A percentile compares a stretch with the other conserved stretches of the same genome.
These are phyloP conservation scores for Epichloe gansuensis DNA, from an alignment of 2,329 filamentous ascomycete genomes.

Conservation along the genomic window DNA sequence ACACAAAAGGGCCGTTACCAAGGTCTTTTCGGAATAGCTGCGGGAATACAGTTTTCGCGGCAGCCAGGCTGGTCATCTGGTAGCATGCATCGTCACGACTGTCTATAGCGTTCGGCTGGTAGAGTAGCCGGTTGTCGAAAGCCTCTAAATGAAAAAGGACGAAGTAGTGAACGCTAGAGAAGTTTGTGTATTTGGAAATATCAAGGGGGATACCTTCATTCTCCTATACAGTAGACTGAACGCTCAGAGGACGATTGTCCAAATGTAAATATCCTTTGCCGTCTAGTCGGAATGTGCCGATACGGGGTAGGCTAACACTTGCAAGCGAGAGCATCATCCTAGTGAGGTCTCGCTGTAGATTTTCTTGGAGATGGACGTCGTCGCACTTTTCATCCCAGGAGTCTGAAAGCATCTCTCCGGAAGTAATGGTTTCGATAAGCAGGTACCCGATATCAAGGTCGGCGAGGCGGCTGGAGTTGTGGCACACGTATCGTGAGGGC, in stretches of 20 bases:
- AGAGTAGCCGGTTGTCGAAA: not conserved
- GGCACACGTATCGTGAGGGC: slow-evolving; percentile 8
- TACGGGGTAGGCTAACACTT: slow-evolving; percentile 15
- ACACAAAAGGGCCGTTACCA: slow-evolving; percentile 15
- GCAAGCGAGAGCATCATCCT: slow-evolving; percentile 18
- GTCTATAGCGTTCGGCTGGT: not conserved
- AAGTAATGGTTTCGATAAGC: slow-evolving; percentile 11
- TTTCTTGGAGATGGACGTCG: slow-evolving; percentile 7
- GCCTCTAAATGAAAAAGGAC: not conserved
- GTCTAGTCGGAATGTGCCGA: slow-evolving; percentile 16
- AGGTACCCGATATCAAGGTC: slow-evolving; percentile 11
- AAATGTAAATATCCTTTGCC: slow-evolving; percentile 18
- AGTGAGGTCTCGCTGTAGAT: slow-evolving; percentile 18
- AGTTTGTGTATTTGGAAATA: not conserved
- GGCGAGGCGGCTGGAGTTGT: slow-evolving; percentile 4
- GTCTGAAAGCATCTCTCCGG: not conserved
- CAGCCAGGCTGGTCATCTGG: not conserved
- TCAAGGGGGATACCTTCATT: not conserved
- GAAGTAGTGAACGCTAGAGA: not conserved
- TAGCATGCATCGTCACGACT: not conserved
- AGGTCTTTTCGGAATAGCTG: slow-evolving; percentile 11
- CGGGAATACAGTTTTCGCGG: not conserved
- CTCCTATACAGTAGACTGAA: not conserved
- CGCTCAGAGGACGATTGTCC: slow-evolving; percentile 9
- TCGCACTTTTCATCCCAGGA: not conserved